These are phyloP conservation scores for Didymella exigua DNA, from an alignment of 2,329 filamentous ascomycete genomes.

Conservation along the genomic window DNA sequence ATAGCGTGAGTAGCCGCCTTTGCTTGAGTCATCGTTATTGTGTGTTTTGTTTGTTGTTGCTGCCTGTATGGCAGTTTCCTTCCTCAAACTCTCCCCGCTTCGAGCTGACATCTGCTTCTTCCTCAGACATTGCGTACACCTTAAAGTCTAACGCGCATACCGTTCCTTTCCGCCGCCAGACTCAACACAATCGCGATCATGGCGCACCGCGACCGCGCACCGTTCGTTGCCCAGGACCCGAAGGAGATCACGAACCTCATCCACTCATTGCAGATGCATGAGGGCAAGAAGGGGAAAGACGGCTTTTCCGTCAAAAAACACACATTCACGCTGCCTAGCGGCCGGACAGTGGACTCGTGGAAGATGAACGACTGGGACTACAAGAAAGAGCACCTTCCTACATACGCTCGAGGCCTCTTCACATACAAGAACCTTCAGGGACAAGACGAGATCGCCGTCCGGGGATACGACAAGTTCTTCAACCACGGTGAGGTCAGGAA, in stretches of 20 bases:
- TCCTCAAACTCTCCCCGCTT: slow-evolving; percentile 24
- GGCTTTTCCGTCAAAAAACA: slow-evolving; percentile 78
- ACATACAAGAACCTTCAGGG: slow-evolving; percentile 73
- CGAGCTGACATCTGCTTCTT: slow-evolving; percentile 7
- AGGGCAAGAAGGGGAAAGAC: slow-evolving; percentile 51
- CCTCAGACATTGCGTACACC: not conserved
- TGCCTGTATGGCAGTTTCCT: slow-evolving; percentile 27
- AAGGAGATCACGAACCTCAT: slow-evolving; percentile 71
- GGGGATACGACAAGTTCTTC: slow-evolving; percentile 99
- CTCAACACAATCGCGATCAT: slow-evolving; percentile 46
- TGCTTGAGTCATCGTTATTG: slow-evolving; percentile 16
- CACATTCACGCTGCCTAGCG: slow-evolving; percentile 71
- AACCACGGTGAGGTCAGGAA: slow-evolving; percentile 82
- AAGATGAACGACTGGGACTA: slow-evolving; percentile 95
- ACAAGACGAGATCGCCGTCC: slow-evolving; percentile 76
- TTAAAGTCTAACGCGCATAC: slow-evolving; percentile 4
- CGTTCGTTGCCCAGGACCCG: slow-evolving; percentile 72
- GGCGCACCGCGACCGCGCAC: slow-evolving; percentile 60
- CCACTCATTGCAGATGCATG: slow-evolving; percentile 65
- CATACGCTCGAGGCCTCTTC: slow-evolving; percentile 91
- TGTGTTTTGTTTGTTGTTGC: slow-evolving; percentile 9
- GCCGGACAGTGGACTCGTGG: slow-evolving; percentile 84
- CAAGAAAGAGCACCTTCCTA: slow-evolving; percentile 83
- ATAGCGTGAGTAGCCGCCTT: slow-evolving; percentile 26
- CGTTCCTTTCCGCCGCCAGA: not conserved